Base-by-base conservation (phyloP, 345 rosid genomes). In the Dovyalis caffra region DNA sequence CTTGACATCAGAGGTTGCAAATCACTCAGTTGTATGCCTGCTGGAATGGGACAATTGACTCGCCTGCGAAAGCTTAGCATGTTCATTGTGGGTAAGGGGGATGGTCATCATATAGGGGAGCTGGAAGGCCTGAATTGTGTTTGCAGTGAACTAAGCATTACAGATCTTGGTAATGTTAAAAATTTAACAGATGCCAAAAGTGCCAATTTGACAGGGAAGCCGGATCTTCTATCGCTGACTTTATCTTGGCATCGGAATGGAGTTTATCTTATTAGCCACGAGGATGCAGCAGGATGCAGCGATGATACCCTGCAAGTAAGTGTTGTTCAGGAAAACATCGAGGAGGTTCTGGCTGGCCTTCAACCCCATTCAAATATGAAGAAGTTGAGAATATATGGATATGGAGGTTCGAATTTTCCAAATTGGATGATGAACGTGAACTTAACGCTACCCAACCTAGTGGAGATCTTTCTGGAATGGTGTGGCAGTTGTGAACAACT, bases 171-270 rank as follows among this genome's bases (percentile, higher is more conserved):
- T 0, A 51, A 53, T 14, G 43, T 69, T 3, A 58, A 58, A 38
- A 47, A 56, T 37, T 49, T 26, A 31, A n/a, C 37, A 74, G 72
- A 66, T 69, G 78, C 84, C 7, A 47, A 28, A 25, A 40, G 70
- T 68, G 81, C 81, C 14, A 74, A 81, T 33, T 31, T 81, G 73
- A 16, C 31, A 2, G 35, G 8, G 51, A 77, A 81, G 40, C 31
- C 25, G 62, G 33, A 70, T 53, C 76, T 78, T 14, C 37, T 6
- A 4, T 38, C 34, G 12, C 34, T 79, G 31, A 0, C 0, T 9
- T 33, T 78, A 29, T 28, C 26, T 1, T 78, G 81, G 80, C 26
- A 47, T 18, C 3, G 1, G 53, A 1, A 47, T 0, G 53, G 8
- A 47, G 5, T 1, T 16, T 1, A 47, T 6, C 1, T 2, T 38